Conservation (phyloP, 2,329 filamentous ascomycete species). For the Ceratocystis smalleyi region DNA sequence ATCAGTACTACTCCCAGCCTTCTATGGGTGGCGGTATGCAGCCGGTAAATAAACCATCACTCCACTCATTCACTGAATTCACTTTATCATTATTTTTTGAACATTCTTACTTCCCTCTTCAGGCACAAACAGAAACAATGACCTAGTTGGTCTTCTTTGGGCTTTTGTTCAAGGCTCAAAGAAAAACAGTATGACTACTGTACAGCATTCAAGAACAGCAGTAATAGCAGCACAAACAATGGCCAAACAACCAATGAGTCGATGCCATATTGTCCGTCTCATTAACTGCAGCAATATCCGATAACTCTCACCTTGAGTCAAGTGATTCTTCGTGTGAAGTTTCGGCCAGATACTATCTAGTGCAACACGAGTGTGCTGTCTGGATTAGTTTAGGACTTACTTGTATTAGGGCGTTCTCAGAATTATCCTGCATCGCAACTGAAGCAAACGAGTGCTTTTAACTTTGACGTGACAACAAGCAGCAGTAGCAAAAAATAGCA, state of each 20-base stretch:
- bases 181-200: not conserved
- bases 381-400: not conserved
- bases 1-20: constrained; percentile 30
- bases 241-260: not conserved
- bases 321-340: not conserved
- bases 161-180: not conserved
- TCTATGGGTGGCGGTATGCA: constrained; percentile 16
- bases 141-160: not conserved
- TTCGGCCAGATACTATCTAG: not conserved
- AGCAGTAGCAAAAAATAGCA: not conserved
- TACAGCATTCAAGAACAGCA: not conserved
- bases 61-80: not conserved
- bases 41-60: constrained; percentile 16
- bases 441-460: not conserved
- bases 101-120: not conserved
- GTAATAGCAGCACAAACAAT: not conserved
- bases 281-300: not conserved
- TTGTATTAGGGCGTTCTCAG: not conserved
- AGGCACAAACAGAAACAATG: not conserved
- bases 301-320: not conserved
- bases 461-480: not conserved
- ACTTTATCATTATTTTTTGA: not conserved
- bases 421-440: not conserved
- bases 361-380: not conserved
- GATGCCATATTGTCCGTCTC: not conserved